Evolutionary conservation across 768 basidiomycete genomes (phyloP), one percentile per base, ranked within the genome.

Genomic region (Naganishia friedmannii): DNA sequence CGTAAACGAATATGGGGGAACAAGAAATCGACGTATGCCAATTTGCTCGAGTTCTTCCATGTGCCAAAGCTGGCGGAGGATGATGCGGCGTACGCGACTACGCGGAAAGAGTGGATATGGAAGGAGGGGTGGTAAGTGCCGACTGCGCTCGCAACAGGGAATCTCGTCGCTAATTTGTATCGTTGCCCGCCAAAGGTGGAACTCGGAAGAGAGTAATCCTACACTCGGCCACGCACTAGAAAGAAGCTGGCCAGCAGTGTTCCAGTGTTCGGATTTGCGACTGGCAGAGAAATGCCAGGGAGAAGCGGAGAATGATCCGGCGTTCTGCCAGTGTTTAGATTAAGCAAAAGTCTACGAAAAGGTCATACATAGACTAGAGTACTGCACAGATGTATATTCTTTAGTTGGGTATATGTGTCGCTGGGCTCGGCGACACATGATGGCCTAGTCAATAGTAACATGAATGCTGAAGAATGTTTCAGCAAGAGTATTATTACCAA

Each of bases 101-200:
- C 65, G 19, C 28, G 34, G 10, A 74, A 78, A 21, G 73, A 75
- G 53, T 75, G 74, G 75, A 78, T 78, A 28, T 78, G 74, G 73
- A 72, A 72, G n/a, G 77, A 78, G 57, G 74, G 74, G 28, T 78
- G 75, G 75, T 72, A 23, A 17, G 54, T 31, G 3, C 29, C 19
- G 28, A 5, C 10, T 45, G 4, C 12, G 39, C 60, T 23, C 4
- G n/a, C 42, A 42, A 42, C 15, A 8, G 2, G 7, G 15, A 2
- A 42, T 13, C 15, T 42, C 7, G 15, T 8, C 42, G 15, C 42
- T 42, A 13, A 42, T 42, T 42, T 10, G 7, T 13, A 42, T 17
- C 15, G 34, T n/a, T n/a, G 23, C 12, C 7, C 39, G 10, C 34
- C 39, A 37, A 6, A 31, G 26, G 55, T 29, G 72, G 68, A 74